Conservation (phyloP, 257 asterid species). For the Forsythia viridissima region DNA sequence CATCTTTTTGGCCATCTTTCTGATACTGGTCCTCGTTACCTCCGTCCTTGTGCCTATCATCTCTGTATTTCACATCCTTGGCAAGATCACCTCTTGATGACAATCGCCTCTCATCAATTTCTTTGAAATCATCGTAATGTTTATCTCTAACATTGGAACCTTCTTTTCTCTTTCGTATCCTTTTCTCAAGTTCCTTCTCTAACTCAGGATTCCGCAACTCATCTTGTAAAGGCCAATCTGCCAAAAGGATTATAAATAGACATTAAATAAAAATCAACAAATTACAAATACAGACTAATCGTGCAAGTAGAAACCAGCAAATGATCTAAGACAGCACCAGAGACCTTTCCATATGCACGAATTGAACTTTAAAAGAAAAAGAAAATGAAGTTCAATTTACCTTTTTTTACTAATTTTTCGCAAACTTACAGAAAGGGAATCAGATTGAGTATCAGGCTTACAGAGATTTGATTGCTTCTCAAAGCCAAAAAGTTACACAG, state of each 20-base stretch:
- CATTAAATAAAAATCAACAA: not conserved
- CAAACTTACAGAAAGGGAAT: too few relatives aligned
- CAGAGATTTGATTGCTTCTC: not conserved
- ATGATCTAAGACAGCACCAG: not conserved
- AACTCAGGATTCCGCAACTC: constrained; percentile 55
- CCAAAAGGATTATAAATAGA: constrained; percentile 18
- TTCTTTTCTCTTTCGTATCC: constrained; percentile 58
- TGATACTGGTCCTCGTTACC: constrained; percentile 51
- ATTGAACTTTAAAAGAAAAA: too few relatives aligned
- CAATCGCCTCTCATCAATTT: constrained; percentile 53
- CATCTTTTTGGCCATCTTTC: constrained; percentile 68
- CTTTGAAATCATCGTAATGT: constrained; percentile 56
- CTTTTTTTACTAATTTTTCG: too few relatives aligned
- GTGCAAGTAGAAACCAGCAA: not conserved
- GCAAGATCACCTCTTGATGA: constrained; percentile 69
- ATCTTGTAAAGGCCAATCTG: constrained; percentile 51
- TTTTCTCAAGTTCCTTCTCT: constrained; percentile 72
- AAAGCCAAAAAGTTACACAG: constrained; percentile 2
- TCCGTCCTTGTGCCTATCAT: constrained; percentile 66
- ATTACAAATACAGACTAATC: not conserved
- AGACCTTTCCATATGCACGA: not conserved
- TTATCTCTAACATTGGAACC: constrained; percentile 63
- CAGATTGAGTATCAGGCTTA: not conserved
- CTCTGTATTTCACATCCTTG: constrained; percentile 64
- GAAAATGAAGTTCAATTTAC: too few relatives aligned